Base-by-base conservation (phyloP, 768 basidiomycete species). In the Tulasnella sp. region DNA sequence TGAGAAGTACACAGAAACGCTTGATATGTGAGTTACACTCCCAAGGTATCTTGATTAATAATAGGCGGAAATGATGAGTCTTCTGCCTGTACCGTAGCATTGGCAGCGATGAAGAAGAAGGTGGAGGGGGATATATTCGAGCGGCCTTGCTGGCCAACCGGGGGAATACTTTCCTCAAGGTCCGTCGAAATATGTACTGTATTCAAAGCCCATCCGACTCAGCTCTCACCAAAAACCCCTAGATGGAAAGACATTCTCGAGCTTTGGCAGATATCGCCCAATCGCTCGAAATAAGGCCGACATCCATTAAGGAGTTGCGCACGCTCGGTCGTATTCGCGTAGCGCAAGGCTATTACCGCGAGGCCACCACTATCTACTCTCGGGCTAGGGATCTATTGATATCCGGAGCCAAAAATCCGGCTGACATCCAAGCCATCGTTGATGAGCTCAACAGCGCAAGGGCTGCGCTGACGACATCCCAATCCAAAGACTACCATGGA, bases 401-500 rank as follows among this genome's bases (percentile, higher is more conserved):
- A n/a, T 86, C 84, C 0, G 75, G 75, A 7, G 88, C 88, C 30
- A 80, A 78, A 21, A 77, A 70, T 10, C 70, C 75, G 78, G 21
- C 74, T 90, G 51, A 78, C 74, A 61, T 61, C 43, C 44, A 62
- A 41, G 50, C 56, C n/a, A 32, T 64, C 32, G 55, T 30, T 58
- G 65, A 67, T 0, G 90, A 93, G 67, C 75, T 91, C 43, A 83
- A 80, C 70, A 87, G 89, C 69, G 89, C 89, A 0, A 88, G 93
- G 71, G 80, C 80, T 2, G 83, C 79, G 54, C 73, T 92, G 64
- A 92, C 91, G 77, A 74, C 85, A 64, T 89, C 86, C 73, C 92
- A 93, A 75, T 84, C 86, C 56, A 92, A 91, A 72, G 90, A 93
- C 67, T 89, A 89, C 67, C 88, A 88, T 70, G 87, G 87, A 73